Percentiles rank a stretch among this genome's conserved stretches.
phyloP scores from a whole-genome alignment of 345 rosid genomes.

The Syzygium oleosum region DNA sequence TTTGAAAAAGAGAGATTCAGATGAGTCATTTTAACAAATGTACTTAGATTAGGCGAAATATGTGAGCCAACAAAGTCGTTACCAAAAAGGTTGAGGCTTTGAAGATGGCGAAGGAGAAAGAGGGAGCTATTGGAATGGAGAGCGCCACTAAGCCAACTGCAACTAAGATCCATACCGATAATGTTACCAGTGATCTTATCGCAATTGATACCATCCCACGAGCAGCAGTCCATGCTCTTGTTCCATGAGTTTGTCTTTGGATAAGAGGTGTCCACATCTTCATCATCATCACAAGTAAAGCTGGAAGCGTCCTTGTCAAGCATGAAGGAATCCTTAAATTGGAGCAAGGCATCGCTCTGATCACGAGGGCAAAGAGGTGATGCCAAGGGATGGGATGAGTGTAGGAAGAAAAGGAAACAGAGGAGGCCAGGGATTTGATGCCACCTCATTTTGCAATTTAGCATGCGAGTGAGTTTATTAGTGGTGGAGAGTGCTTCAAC shows the following conservation, averaged over 20 bases:
- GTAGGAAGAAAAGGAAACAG: not conserved
- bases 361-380: not conserved
- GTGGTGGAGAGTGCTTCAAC: not conserved
- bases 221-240: not conserved
- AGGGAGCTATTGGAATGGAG: not conserved
- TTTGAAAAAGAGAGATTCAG: too few species aligned
- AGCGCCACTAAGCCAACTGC: too few species aligned
- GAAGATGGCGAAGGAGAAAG: too few species aligned
- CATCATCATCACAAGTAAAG: too few species aligned
- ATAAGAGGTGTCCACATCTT: too few species aligned
- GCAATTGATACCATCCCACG: not conserved
- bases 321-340: not conserved
- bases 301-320: not conserved
- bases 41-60: too few species aligned
- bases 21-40: too few species aligned
- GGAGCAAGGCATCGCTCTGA: not conserved
- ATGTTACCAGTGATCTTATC: not conserved
- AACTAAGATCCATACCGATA: not conserved
- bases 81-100: too few species aligned
- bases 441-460: not conserved
- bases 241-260: not conserved
- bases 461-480: not conserved
- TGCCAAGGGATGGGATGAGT: not conserved
- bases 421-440: not conserved
- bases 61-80: too few species aligned